Evolutionary conservation across 441 rosid genomes (phyloP).

Genomic region (Gossypium davidsonii): DNA sequence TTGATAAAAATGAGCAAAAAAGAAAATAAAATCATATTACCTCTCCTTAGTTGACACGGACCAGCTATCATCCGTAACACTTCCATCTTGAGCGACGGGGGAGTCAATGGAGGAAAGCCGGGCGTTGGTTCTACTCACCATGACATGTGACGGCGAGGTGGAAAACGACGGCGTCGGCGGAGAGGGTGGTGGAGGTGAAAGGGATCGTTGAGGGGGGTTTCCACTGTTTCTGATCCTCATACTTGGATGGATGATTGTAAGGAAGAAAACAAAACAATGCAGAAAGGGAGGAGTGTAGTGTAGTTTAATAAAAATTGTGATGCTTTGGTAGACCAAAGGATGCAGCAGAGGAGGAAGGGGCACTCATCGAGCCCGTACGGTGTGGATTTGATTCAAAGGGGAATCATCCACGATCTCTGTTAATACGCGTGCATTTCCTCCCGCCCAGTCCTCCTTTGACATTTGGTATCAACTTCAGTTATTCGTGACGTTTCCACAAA

Average conservation of each 20-base stretch:
- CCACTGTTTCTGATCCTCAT: conserved; percentile 9
- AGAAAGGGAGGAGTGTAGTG: neutral
- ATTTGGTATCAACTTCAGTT: too few species aligned
- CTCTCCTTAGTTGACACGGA: neutral
- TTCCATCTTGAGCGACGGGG: too few species aligned
- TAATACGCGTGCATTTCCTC: too few species aligned
- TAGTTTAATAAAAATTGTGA: neutral
- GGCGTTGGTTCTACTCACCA: conserved; percentile 19
- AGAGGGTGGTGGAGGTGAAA: conserved; percentile 9
- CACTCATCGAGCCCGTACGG: neutral
- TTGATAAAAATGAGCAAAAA: neutral
- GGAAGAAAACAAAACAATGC: neutral
- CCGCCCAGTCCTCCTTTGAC: too few species aligned
- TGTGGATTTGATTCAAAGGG: neutral
- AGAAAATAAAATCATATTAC: neutral
- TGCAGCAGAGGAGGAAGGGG: neutral
- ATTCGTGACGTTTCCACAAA: too few species aligned
- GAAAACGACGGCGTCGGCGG: neutral
- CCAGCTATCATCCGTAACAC: neutral
- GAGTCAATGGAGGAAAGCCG: conserved; percentile 4
- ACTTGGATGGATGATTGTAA: neutral
- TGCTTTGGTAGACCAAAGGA: neutral
- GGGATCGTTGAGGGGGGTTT: neutral
- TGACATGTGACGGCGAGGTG: neutral
- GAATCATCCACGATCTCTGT: too few species aligned